Conservation (phyloP, 2,329 filamentous ascomycete species). For the Spiromastix sp. region DNA sequence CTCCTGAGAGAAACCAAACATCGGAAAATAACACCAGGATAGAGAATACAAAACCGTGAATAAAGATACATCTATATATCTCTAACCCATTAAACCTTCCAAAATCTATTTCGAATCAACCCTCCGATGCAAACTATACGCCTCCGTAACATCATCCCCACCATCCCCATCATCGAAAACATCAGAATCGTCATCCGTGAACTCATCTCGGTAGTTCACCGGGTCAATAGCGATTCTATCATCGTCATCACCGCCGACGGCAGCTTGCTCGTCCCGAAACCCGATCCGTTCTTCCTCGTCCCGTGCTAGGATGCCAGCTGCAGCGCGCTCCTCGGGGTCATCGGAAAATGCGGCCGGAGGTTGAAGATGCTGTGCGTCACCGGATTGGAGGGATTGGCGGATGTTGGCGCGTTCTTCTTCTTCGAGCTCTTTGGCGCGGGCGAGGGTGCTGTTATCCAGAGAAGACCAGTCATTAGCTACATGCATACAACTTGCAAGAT, state of each 20-base stretch:
- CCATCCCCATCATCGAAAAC: constrained; percentile 34
- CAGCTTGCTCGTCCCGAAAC: constrained; percentile 31
- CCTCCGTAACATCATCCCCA: constrained; percentile 22
- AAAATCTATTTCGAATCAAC: constrained; percentile 14
- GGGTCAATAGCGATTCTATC: constrained; percentile 26
- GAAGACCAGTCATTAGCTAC: neutral
- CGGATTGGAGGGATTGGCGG: constrained; percentile 22
- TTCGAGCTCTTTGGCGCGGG: constrained; percentile 39
- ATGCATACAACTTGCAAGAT: too few species aligned
- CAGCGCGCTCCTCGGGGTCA: constrained; percentile 29
- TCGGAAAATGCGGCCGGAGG: constrained; percentile 19
- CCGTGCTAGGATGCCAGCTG: constrained; percentile 28
- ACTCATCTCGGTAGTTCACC: constrained; percentile 42
- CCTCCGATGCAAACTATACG: constrained; percentile 32
- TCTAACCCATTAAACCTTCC: too few species aligned
- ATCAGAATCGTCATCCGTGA: constrained; percentile 43
- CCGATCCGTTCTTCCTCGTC: constrained; percentile 35
- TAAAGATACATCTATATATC: too few species aligned
- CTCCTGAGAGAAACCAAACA: too few species aligned
- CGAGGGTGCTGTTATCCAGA: constrained; percentile 29
- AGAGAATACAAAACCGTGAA: too few species aligned
- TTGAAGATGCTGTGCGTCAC: constrained; percentile 8
- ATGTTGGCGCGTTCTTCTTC: constrained; percentile 34
- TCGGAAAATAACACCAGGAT: too few species aligned
- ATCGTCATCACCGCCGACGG: constrained; percentile 35